phyloP scores from a whole-genome alignment of 441 rosid genomes.

The Erodium moschatum region DNA sequence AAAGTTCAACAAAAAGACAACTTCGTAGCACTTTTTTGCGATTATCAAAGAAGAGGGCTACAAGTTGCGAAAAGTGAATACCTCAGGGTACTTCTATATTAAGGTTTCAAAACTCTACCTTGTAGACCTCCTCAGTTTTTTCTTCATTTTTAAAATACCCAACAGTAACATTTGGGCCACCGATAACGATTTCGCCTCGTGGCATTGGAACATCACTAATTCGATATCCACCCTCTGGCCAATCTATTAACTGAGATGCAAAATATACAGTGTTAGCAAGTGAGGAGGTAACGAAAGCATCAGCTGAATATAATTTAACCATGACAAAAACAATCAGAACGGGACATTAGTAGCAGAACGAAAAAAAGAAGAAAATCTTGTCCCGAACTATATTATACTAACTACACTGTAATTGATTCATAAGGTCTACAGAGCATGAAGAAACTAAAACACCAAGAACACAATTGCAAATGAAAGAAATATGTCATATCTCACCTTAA shows the following conservation, averaged over 20 bases:
- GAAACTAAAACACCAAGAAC: not conserved
- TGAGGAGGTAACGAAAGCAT: not conserved
- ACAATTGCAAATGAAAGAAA: not conserved
- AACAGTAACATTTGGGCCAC: conserved; percentile 80
- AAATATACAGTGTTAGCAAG: not conserved
- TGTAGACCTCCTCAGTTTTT: conserved; percentile 74
- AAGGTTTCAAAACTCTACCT: conserved; percentile 34
- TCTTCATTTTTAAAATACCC: conserved; percentile 92
- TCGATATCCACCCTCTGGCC: conserved; percentile 92
- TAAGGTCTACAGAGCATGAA: too few species aligned
- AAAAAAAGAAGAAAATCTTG: not conserved
- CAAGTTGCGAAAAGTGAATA: too few species aligned
- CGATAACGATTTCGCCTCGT: conserved; percentile 92
- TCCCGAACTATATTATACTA: not conserved
- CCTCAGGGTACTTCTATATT: too few species aligned
- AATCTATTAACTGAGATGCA: conserved; percentile 72
- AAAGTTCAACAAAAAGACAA: too few species aligned
- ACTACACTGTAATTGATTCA: too few species aligned
- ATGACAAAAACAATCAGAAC: not conserved
- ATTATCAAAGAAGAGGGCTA: too few species aligned
- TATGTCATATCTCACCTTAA: conserved; percentile 48
- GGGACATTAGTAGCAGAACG: not conserved
- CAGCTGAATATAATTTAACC: not conserved
- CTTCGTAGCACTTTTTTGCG: too few species aligned
- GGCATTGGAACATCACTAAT: conserved; percentile 73